Percentiles rank a stretch among this genome's conserved stretches.
phyloP scores from a whole-genome alignment of 345 rosid genomes.

The Populus nigra region DNA sequence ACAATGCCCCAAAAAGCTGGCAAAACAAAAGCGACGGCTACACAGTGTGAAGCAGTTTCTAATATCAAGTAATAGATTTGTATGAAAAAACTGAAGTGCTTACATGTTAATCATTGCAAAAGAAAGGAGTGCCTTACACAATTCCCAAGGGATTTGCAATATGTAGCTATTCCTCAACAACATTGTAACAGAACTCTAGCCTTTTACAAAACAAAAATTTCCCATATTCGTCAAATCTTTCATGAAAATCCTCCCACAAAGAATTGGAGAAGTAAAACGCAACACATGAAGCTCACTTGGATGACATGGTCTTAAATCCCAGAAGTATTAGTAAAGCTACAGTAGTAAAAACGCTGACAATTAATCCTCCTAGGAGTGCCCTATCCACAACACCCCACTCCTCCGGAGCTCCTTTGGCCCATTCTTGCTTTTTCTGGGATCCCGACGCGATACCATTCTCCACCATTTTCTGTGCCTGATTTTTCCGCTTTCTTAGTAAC shows the following conservation, averaged over 20 bases:
- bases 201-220: neutral
- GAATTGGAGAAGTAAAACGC: neutral
- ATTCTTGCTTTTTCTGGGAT: conserved; percentile 31
- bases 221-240: neutral
- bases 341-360: conserved; percentile 53
- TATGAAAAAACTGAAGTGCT: neutral
- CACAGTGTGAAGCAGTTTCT: neutral
- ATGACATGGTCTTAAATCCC: conserved; percentile 33
- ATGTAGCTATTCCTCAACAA: neutral
- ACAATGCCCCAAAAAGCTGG: neutral
- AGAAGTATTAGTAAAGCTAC: conserved; percentile 47
- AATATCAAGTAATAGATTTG: neutral
- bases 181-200: neutral
- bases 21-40: neutral
- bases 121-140: neutral
- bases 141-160: neutral
- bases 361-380: conserved; percentile 63
- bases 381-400: conserved; percentile 52
- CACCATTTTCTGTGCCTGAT: conserved; percentile 21
- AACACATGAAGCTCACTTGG: conserved; percentile 12
- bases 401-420: conserved; percentile 16
- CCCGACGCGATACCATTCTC: conserved; percentile 21
- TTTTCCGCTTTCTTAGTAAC: conserved; percentile 47
- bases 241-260: neutral
- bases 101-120: neutral